Percentiles rank a stretch among this genome's conserved stretches.
Evolutionary conservation across 2,329 filamentous ascomycete species (phyloP).

Genomic region (Rhytidhysteron rufulum): DNA sequence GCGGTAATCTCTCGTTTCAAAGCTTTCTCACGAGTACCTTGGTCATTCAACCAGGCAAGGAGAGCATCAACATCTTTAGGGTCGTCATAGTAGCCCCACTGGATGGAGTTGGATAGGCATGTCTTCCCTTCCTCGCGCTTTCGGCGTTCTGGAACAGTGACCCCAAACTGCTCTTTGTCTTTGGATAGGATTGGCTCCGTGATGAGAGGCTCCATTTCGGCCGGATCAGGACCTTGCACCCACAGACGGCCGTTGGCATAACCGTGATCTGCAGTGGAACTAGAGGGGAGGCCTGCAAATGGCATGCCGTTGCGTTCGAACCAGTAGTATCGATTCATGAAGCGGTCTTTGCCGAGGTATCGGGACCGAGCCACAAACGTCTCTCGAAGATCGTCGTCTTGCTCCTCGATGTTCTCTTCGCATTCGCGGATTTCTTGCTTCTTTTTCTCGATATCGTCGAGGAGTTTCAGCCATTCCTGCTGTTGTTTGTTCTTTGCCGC

Average conservation of each 20-base stretch:
- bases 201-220: constrained; percentile 59
- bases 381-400: constrained; percentile 90
- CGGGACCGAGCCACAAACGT: constrained; percentile 89
- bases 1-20: constrained; percentile 79
- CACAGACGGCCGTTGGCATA: constrained; percentile 95
- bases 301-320: constrained; percentile 99
- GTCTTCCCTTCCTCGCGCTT: constrained; percentile 79
- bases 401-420: constrained; percentile 77
- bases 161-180: constrained; percentile 72
- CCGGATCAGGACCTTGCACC: constrained; percentile 90
- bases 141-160: constrained; percentile 83
- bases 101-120: constrained; percentile 67
- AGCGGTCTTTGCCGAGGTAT: constrained; percentile 87
- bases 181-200: constrained; percentile 64
- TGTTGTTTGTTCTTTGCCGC: constrained; percentile 66
- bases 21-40: constrained; percentile 80
- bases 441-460: constrained; percentile 86
- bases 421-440: constrained; percentile 74
- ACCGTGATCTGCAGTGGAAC: constrained; percentile 78
- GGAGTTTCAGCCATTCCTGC: constrained; percentile 81
- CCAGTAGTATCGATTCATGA: constrained; percentile 99
- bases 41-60: constrained; percentile 82
- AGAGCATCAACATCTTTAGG: constrained; percentile 73
- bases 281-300: constrained; percentile 79
- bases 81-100: constrained; percentile 92